Percentiles rank a stretch among this genome's conserved stretches.
These are phyloP conservation scores for Goniomonas avonlea DNA, from an alignment of 78 protist species.

Conservation along the genomic window DNA sequence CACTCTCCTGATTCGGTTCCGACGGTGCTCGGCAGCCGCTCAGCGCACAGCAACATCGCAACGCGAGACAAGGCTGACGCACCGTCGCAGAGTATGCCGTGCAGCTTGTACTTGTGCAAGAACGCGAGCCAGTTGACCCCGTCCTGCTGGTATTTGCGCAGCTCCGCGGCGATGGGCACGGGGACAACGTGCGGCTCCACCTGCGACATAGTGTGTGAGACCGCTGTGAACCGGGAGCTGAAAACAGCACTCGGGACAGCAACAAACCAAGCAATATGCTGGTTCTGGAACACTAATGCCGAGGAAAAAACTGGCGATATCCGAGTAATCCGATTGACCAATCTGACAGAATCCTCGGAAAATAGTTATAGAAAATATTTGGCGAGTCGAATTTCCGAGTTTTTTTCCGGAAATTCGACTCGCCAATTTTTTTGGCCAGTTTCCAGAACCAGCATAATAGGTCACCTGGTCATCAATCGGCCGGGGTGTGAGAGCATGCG, in stretches of 20 bases:
- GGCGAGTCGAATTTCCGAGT: no score
- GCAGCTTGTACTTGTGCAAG: conserved; percentile 37
- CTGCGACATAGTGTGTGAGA: background rate
- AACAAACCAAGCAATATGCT: background rate
- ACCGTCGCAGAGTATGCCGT: conserved; percentile 76
- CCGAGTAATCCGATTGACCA: background rate
- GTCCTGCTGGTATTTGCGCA: conserved; percentile 83
- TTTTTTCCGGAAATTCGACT: no score
- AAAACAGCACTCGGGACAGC: background rate
- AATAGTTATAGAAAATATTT: no score
- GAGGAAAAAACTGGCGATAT: no score
- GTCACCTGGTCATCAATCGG: background rate
- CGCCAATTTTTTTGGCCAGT: no score
- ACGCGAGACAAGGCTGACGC: background rate
- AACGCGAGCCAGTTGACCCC: conserved; percentile 87
- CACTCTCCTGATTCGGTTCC: background rate
- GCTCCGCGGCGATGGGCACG: conserved; percentile 39
- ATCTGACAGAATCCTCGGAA: no score
- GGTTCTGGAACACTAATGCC: no score
- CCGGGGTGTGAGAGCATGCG: no score
- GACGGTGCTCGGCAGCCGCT: background rate
- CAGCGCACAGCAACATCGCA: background rate
- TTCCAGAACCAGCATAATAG: no score
- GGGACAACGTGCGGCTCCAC: conserved; percentile 34
- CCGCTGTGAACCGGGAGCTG: background rate